Evolutionary conservation across 2,329 filamentous ascomycete genomes (phyloP), one percentile per base, ranked within the genome.

Genomic region (Nemania bipapillata): DNA sequence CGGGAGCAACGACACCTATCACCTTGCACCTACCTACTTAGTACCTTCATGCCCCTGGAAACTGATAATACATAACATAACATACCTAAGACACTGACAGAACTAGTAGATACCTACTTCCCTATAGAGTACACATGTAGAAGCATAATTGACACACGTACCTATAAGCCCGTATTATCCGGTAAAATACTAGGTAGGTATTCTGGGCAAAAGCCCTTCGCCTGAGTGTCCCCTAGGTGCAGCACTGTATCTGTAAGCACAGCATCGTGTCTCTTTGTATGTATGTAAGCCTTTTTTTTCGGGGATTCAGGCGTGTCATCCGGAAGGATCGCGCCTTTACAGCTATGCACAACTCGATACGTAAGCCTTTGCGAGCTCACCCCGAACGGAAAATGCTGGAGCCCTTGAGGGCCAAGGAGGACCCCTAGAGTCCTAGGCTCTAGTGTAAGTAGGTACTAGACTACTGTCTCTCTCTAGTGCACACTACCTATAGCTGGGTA

Each of bases 321-420:
- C 49, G 56, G 45, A 60, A 65, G 63, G 63, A 65, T 65, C 15
- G 30, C 28, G 45, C 57, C 57, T 50, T 49, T 28, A 28, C 42
- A 59, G 56, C 56, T 60, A 20, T 52, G 24, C 40, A 58, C 8
- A 2, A 24, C 45, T 22, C 24, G 26, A 24, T 24, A 49, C 24
- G 45, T 49, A 26, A 49, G 20, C 24, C 20, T 22, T 26, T 49
- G 40, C 15, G 15, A 45, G 40, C 40, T 45, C 40, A 17, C 40
- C 40, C 40, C 40, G 17, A 45, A 5, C 17, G 15, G 40, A 45
- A 45, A 45, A n/a, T n/a, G 40, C 40, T 45, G 40, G 40, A n/a
- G 40, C 15, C 15, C 40, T 17, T 12, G 11, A 3, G 15, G 40
- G 40, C 15, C 40, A 45, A 15, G 15, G 40, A 45, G 17, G 8